These are phyloP conservation scores for Gaeumannomyces tritici DNA, from an alignment of 2,329 filamentous ascomycete species.

Conservation along the genomic window DNA sequence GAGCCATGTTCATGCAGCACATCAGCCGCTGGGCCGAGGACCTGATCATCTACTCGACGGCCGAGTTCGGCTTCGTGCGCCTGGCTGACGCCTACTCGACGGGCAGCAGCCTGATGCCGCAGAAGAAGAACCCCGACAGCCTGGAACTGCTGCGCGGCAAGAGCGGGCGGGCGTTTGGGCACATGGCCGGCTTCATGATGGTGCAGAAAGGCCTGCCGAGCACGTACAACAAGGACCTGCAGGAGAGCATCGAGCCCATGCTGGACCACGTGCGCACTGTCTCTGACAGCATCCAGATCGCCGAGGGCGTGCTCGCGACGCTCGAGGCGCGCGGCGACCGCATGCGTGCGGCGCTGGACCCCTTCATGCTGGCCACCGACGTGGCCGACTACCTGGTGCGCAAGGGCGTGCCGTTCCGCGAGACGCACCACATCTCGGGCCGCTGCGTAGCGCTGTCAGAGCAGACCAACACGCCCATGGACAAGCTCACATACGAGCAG, in stretches of 20 bases:
- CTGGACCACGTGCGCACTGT: conserved; percentile 77
- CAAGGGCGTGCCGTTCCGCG: conserved; percentile 69
- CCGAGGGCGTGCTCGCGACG: conserved; percentile 69
- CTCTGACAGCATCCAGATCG: conserved; percentile 72
- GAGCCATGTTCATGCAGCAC: conserved; percentile 67
- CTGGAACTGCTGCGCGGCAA: conserved; percentile 67
- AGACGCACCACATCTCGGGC: conserved; percentile 75
- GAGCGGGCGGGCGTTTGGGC: conserved; percentile 65
- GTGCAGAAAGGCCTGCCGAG: conserved; percentile 63
- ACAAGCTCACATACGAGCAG: conserved; percentile 57
- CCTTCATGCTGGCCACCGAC: conserved; percentile 74
- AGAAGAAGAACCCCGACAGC: conserved; percentile 76
- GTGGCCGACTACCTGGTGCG: conserved; percentile 58
- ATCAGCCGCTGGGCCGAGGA: conserved; percentile 77
- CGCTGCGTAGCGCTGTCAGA: conserved; percentile 66
- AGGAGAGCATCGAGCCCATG: conserved; percentile 80
- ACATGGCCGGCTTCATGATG: conserved; percentile 73
- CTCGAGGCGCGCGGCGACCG: conserved; percentile 59
- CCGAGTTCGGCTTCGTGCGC: conserved; percentile 67
- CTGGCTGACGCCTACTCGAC: conserved; percentile 74
- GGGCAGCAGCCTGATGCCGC: conserved; percentile 66
- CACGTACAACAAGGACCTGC: conserved; percentile 88
- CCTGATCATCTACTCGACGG: conserved; percentile 69
- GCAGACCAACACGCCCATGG: conserved; percentile 57
- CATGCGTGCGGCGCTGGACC: conserved; percentile 71